These are phyloP conservation scores for Ceratocystis lukuohia DNA, from an alignment of 2,329 filamentous ascomycete genomes.

Conservation along the genomic window DNA sequence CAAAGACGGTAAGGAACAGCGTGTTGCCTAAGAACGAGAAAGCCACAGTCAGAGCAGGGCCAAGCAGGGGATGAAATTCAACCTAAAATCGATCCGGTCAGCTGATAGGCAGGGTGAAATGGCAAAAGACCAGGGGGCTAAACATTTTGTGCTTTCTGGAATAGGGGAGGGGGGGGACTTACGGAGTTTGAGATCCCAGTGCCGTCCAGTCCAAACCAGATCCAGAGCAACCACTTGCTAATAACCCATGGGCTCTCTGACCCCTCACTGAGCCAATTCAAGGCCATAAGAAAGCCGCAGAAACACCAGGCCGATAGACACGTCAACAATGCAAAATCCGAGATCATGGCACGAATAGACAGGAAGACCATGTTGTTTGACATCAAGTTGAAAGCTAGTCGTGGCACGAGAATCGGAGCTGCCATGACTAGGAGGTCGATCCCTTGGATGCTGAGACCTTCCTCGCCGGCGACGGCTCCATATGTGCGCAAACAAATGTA, in stretches of 20 bases:
- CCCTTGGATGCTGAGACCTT: slow-evolving; percentile 47
- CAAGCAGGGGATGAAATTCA: slow-evolving; percentile 67
- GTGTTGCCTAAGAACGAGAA: slow-evolving; percentile 82
- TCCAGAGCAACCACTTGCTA: slow-evolving; percentile 83
- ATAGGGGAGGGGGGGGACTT: slow-evolving; percentile 21
- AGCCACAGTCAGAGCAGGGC: slow-evolving; percentile 65
- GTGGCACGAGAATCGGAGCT: slow-evolving; percentile 63
- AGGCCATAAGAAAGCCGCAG: slow-evolving; percentile 63
- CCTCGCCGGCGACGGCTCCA: slow-evolving; percentile 40
- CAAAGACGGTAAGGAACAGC: slow-evolving; percentile 75
- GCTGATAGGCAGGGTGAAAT: neutral
- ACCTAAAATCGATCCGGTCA: slow-evolving; percentile 45
- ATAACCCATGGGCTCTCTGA: slow-evolving; percentile 41
- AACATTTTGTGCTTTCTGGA: too few relatives aligned
- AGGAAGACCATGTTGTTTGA: slow-evolving; percentile 77
- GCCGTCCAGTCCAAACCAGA: slow-evolving; percentile 79
- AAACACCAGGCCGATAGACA: slow-evolving; percentile 71
- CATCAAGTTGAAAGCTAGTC: slow-evolving; percentile 69
- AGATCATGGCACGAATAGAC: slow-evolving; percentile 71
- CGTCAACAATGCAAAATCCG: slow-evolving; percentile 67
- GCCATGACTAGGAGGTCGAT: slow-evolving; percentile 65
- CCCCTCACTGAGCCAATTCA: slow-evolving; percentile 63
- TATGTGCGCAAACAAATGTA: slow-evolving; percentile 58
- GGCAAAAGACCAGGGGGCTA: neutral
- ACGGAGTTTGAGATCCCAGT: slow-evolving; percentile 47